Evolutionary conservation across 106 monocot species (phyloP), one percentile per base, ranked within the genome.

Genomic region (Dioscorea alata): DNA sequence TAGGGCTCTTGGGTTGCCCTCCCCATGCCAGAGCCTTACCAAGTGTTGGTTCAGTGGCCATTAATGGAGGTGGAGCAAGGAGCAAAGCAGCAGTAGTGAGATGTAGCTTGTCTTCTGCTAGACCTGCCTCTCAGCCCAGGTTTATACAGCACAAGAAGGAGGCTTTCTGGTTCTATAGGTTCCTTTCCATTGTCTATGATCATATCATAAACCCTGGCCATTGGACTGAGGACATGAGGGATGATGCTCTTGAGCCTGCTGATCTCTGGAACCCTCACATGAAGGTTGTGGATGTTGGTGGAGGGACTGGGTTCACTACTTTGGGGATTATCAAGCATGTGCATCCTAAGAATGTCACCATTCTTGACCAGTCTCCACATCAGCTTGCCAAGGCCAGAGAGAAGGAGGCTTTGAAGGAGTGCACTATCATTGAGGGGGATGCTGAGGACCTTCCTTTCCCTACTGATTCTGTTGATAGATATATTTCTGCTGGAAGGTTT

Each of bases 61-160:
- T 69, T 4, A 28, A 64, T 52, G 49, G 74, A 22, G 60, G 64
- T 18, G 60, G n/a, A 8, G 18, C 20, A 35, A 77, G 57, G 18
- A 35, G 42, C 56, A 71, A 50, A 58, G 23, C 60, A n/a, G 24
- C 54, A 1, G 19, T 60, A 31, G 18, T 70, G 13, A 75, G 64
- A 14, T 88, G 92, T 66, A 85, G 83, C 69, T 14, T 79, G 52
- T 83, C 88, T 25, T 80, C 84, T 64, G 85, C 91, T 1, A 72
- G 96, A 62, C 84, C 96, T 0, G 76, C 86, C 0, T 82, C 76
- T 6, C 86, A 88, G 75, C 96, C 89, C 16, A 83, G 96, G 65
- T 92, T 97, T 78, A 92, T 97, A 7, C 96, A 97, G 82, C 95
- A 96, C 91, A 96, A 96, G 75, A 82, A 91, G 62, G 91, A 92